Conservation (phyloP, 352 stramenopile species). For the Pythium insidiosum region DNA sequence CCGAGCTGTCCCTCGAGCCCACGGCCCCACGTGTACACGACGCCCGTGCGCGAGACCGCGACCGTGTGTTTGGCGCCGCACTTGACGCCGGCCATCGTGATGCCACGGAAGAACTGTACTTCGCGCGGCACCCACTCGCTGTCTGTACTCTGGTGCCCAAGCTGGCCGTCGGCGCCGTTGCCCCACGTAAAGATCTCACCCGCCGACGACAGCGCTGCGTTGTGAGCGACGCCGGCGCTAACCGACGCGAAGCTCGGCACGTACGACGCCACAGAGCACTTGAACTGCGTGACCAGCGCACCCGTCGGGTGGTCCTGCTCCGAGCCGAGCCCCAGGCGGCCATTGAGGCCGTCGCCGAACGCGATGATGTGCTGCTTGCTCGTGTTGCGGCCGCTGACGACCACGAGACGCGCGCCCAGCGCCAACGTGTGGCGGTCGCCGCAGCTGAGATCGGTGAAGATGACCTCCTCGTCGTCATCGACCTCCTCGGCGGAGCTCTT, state of each 20-base stretch:
- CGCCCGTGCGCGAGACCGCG: slow-evolving; percentile 28
- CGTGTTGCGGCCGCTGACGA: not conserved
- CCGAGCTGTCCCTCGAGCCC: slow-evolving; percentile 45
- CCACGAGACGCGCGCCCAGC: slow-evolving; percentile 12
- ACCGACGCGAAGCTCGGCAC: slow-evolving; percentile 32
- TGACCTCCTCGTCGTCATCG: slow-evolving; percentile 22
- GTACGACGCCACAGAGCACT: slow-evolving; percentile 1
- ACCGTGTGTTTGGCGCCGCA: slow-evolving; percentile 44
- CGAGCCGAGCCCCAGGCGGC: slow-evolving; percentile 42
- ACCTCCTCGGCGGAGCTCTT: not conserved
- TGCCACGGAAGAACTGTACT: slow-evolving; percentile 33
- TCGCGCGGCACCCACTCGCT: slow-evolving; percentile 59
- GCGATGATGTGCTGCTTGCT: slow-evolving; percentile 37
- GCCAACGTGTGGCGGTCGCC: slow-evolving; percentile 59
- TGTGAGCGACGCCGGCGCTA: slow-evolving; percentile 39
- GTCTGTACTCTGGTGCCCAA: slow-evolving; percentile 31
- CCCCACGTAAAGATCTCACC: slow-evolving; percentile 68
- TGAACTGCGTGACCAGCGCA: slow-evolving; percentile 30
- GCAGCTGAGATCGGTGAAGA: slow-evolving; percentile 60
- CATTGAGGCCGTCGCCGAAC: slow-evolving; percentile 67
- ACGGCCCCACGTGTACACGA: slow-evolving; percentile 54
- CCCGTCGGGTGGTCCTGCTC: slow-evolving; percentile 38
- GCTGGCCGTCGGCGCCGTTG: slow-evolving; percentile 41
- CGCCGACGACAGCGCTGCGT: slow-evolving; percentile 28
- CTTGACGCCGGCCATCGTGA: slow-evolving; percentile 18